A percentile compares a stretch with the other conserved stretches of the same genome.
phyloP scores from a whole-genome alignment of 176 grass and related monocot species.

The Puccinellia tenuiflora region DNA sequence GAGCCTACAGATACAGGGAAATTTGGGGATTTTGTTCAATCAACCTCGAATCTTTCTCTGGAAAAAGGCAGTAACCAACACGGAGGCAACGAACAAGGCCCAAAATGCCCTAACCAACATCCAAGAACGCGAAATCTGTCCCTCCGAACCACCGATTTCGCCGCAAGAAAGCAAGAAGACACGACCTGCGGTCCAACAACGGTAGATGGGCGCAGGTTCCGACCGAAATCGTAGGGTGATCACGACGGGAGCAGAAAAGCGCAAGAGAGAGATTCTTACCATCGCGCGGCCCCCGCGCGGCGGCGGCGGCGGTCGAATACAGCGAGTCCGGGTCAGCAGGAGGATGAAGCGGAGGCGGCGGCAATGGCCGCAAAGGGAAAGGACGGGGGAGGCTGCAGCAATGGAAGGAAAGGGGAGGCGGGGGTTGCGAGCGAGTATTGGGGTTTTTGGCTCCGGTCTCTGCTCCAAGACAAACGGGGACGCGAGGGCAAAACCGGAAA shows the following conservation, averaged over 20 bases:
- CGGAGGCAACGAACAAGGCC: background rate
- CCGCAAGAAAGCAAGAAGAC: background rate
- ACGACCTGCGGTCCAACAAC: background rate
- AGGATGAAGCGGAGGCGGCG: background rate
- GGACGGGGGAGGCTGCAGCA: background rate
- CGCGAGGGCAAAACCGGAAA: background rate
- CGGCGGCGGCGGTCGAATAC: background rate
- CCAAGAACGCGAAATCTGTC: constrained; percentile 8
- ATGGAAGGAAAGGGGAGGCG: background rate
- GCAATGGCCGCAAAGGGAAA: background rate
- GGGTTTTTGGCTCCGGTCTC: background rate
- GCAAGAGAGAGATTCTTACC: background rate
- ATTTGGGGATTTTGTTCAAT: background rate
- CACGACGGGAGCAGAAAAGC: background rate
- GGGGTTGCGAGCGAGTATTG: background rate
- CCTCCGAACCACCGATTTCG: background rate
- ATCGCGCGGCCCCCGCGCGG: background rate
- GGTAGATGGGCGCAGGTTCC: background rate
- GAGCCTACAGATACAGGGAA: background rate
- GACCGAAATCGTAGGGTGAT: background rate
- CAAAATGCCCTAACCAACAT: background rate
- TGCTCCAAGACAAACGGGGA: background rate
- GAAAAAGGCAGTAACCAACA: background rate
- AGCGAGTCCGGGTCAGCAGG: background rate
- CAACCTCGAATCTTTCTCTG: background rate